Evolutionary conservation across 352 stramenopile species (phyloP).

Genomic region (Phytophthora capsici): DNA sequence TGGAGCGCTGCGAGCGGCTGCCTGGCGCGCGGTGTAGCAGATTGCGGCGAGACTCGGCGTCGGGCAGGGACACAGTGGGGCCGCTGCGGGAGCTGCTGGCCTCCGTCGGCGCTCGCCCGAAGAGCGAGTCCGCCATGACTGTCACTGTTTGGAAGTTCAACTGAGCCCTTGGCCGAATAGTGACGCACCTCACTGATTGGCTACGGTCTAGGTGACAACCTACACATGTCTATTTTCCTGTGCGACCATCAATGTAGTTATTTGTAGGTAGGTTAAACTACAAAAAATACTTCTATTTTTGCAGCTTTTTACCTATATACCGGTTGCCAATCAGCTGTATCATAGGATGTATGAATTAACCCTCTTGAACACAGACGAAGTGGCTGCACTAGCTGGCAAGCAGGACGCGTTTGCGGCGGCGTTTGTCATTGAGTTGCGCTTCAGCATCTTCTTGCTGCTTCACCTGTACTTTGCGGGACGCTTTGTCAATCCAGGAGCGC

Average conservation of each 20-base stretch:
- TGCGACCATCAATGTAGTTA: no score
- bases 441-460: slow-evolving; percentile 92
- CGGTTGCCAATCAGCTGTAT: no score
- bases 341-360: no score
- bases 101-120: slow-evolving; percentile 7
- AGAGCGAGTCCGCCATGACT: slow-evolving; percentile 13
- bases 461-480: slow-evolving; percentile 88
- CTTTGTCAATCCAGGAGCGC: slow-evolving; percentile 86
- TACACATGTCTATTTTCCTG: no score
- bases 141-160: not conserved
- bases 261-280: no score
- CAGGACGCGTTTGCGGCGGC: slow-evolving; percentile 68
- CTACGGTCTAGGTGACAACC: no score
- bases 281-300: no score
- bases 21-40: slow-evolving; percentile 5
- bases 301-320: no score
- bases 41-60: slow-evolving; percentile 31
- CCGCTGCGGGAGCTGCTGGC: slow-evolving; percentile 9
- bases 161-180: not conserved
- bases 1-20: slow-evolving; percentile 12
- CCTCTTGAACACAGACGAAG: no score
- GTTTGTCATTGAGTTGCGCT: slow-evolving; percentile 75
- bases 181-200: no score
- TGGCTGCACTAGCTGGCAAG: no score
- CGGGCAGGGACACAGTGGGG: slow-evolving; percentile 16